Conservation (phyloP, 176 grass and related monocot genomes). For the Musa acuminata region DNA sequence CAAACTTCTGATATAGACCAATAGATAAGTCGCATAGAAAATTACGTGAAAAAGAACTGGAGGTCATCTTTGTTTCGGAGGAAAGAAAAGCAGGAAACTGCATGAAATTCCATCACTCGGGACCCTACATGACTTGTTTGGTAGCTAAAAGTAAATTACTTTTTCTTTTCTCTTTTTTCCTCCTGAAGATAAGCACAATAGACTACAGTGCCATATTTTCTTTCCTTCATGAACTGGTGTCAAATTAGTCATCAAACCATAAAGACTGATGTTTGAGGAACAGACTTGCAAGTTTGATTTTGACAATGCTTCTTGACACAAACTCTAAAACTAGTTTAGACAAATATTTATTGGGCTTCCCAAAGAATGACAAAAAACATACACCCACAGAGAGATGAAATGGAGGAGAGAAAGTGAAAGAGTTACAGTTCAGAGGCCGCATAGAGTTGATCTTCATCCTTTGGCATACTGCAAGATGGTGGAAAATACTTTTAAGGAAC, state of each 20-base stretch:
- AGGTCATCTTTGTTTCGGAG: neutral
- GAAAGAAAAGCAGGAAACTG: neutral
- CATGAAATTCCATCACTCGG: neutral
- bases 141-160: neutral
- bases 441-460: slow-evolving; percentile 88
- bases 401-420: slow-evolving; percentile 5
- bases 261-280: neutral
- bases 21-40: neutral
- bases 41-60: neutral
- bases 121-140: neutral
- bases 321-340: neutral
- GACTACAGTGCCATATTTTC: neutral
- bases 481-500: slow-evolving; percentile 4
- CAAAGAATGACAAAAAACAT: neutral
- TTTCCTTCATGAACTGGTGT: neutral
- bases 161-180: neutral
- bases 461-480: slow-evolving; percentile 72
- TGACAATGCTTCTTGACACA: neutral
- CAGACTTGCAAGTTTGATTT: neutral
- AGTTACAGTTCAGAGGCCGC: slow-evolving; percentile 79
- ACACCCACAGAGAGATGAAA: neutral
- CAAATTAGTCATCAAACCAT: neutral
- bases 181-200: neutral
- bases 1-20: neutral
- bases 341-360: neutral